Evolutionary conservation across 305 asterid species (phyloP).

Genomic region (Lippia alba): DNA sequence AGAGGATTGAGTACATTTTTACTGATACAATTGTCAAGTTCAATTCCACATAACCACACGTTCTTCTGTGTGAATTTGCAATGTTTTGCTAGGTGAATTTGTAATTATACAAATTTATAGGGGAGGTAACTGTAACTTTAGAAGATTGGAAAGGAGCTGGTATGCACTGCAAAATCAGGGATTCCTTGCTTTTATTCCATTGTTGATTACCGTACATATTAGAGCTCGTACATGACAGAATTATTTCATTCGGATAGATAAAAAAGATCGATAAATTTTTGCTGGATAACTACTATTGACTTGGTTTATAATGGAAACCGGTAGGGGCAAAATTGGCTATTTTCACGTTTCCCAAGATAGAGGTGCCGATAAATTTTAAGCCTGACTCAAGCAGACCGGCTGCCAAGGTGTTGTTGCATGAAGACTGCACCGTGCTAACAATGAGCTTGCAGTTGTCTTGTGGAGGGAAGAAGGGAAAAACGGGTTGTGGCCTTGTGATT

Average conservation of each 20-base stretch:
- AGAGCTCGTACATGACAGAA: too few species aligned
- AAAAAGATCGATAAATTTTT: too few species aligned
- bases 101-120: too few species aligned
- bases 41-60: too few species aligned
- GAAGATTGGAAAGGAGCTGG: too few species aligned
- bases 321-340: slow-evolving; percentile 25
- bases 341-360: not conserved
- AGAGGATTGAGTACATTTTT: too few species aligned
- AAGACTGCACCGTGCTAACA: slow-evolving; percentile 13
- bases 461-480: slow-evolving; percentile 16
- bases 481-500: not conserved
- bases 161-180: not conserved
- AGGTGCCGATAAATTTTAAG: not conserved
- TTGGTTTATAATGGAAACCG: slow-evolving; percentile 12
- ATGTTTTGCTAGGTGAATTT: too few species aligned
- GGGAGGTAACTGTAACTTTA: too few species aligned
- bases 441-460: slow-evolving; percentile 19
- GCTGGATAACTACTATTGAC: not conserved
- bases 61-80: too few species aligned
- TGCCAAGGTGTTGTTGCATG: slow-evolving; percentile 21
- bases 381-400: slow-evolving; percentile 8
- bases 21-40: too few species aligned
- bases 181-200: slow-evolving; percentile 11
- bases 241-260: too few species aligned
- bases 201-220: not conserved